phyloP scores from a whole-genome alignment of 2,329 filamentous ascomycete genomes.

The Hymenoscyphus fructigenus region DNA sequence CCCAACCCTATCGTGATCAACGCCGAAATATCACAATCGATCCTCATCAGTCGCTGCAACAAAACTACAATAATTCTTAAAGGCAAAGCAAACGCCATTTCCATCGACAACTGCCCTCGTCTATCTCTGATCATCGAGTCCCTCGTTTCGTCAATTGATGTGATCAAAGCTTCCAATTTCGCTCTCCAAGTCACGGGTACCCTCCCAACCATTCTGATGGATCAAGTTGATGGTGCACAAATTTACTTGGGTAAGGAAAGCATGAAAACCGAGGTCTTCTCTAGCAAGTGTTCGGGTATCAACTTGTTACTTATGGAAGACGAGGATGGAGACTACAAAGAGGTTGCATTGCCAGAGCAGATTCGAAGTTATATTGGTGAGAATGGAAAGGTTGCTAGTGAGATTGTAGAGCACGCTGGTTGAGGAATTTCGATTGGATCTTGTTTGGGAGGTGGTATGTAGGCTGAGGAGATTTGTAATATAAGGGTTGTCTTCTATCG shows the following conservation, averaged over 20 bases:
- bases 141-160: conserved; percentile 86
- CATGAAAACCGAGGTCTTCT: conserved; percentile 76
- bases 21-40: conserved; percentile 79
- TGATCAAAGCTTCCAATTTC: conserved; percentile 94
- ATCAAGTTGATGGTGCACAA: conserved; percentile 88
- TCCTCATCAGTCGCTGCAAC: conserved; percentile 89
- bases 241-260: conserved; percentile 85
- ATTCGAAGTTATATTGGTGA: conserved; percentile 74
- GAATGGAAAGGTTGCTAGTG: conserved; percentile 76
- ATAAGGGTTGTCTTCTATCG: background rate
- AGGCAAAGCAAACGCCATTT: conserved; percentile 96
- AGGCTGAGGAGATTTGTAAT: conserved; percentile 2
- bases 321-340: conserved; percentile 78
- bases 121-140: conserved; percentile 86
- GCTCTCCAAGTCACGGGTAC: conserved; percentile 87
- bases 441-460: background rate
- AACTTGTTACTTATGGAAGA: conserved; percentile 79
- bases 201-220: conserved; percentile 83
- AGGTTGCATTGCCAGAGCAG: conserved; percentile 86
- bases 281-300: conserved; percentile 81
- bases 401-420: conserved; percentile 94
- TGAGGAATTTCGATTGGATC: conserved; percentile 43
- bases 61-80: conserved; percentile 86
- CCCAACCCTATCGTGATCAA: conserved; percentile 74
- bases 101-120: conserved; percentile 84